phyloP scores from a whole-genome alignment of 768 basidiomycete species.

The Trametes cinnabarina region DNA sequence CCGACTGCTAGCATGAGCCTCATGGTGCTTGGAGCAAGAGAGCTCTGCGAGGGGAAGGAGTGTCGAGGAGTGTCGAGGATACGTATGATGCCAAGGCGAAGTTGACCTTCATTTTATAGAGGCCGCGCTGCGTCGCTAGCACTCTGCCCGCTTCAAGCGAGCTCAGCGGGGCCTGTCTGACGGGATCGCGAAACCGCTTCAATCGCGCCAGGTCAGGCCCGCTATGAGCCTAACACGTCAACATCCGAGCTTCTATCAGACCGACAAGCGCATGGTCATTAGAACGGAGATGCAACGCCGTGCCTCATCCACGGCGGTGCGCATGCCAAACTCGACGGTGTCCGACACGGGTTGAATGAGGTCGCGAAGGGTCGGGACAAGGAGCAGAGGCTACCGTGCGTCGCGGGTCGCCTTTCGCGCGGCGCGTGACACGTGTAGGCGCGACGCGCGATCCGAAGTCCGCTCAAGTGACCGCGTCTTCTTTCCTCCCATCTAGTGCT shows the following conservation, averaged over 20 bases:
- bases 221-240: constrained; percentile 5
- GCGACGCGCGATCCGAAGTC: constrained; percentile 2
- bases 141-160: too few relatives aligned
- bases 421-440: neutral
- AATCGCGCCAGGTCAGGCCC: neutral
- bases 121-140: neutral
- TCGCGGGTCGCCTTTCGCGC: neutral
- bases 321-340: neutral
- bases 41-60: neutral
- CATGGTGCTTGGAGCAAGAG: neutral
- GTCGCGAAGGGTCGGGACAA: neutral
- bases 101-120: neutral
- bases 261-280: neutral
- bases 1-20: neutral
- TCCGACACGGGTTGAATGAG: neutral
- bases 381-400: neutral
- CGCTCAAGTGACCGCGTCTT: constrained; percentile 3
- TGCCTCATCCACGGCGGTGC: neutral
- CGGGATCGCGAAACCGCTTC: neutral
- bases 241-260: constrained; percentile 10
- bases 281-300: neutral
- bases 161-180: too few relatives aligned
- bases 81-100: neutral
- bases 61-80: neutral
- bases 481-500: too few relatives aligned